Evolutionary conservation across 345 rosid species (phyloP).

Genomic region (Hibiscus trionum): DNA sequence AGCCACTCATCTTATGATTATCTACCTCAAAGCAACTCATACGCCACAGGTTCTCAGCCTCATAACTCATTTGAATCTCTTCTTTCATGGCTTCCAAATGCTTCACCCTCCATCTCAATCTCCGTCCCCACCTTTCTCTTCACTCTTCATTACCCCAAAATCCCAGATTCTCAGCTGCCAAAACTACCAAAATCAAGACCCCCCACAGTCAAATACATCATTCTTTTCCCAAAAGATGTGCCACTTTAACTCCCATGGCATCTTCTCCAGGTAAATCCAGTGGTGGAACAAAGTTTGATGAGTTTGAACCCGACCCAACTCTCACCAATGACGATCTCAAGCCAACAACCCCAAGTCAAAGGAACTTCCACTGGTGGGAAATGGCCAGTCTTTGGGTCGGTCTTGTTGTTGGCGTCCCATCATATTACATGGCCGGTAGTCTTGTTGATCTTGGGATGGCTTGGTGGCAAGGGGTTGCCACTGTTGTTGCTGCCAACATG

Average conservation of each 20-base stretch:
- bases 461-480: slow-evolving; percentile 98
- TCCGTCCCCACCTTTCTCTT: too few relatives aligned
- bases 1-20: background rate
- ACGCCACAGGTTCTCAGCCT: too few relatives aligned
- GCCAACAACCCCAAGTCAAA: slow-evolving; percentile 47
- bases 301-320: slow-evolving; percentile 41
- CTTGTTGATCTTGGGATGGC: slow-evolving; percentile 94
- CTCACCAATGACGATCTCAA: slow-evolving; percentile 85
- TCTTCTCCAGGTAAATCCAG: slow-evolving; percentile 15
- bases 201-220: background rate
- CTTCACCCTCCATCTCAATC: slow-evolving; percentile 39
- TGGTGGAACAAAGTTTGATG: slow-evolving; percentile 15
- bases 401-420: slow-evolving; percentile 88
- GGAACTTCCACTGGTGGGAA: slow-evolving; percentile 67
- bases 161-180: slow-evolving; percentile 15
- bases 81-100: slow-evolving; percentile 51
- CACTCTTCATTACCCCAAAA: slow-evolving; percentile 25
- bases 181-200: slow-evolving; percentile 3
- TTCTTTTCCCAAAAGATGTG: slow-evolving; percentile 8
- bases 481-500: slow-evolving; percentile 71
- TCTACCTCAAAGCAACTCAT: slow-evolving; percentile 11
- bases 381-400: slow-evolving; percentile 97
- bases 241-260: slow-evolving; percentile 28
- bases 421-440: slow-evolving; percentile 85
- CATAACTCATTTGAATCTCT: background rate